Base-by-base conservation (phyloP, 2,329 filamentous ascomycete genomes). In the Ophiostoma tasmaniense region DNA sequence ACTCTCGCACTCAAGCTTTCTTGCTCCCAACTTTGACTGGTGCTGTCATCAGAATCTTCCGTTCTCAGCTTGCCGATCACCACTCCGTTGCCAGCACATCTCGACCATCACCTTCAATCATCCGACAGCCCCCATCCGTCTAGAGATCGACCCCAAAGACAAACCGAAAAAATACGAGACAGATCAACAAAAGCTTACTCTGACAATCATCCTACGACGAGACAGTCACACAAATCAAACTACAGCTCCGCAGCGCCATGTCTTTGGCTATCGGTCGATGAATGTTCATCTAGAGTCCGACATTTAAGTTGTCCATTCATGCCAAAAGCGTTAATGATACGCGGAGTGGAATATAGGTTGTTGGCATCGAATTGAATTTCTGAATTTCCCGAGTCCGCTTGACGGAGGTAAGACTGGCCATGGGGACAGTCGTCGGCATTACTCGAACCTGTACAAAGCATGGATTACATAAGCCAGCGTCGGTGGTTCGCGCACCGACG, bases 401-500 rank as follows among this genome's bases (percentile, higher is more conserved):
- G 37, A 39, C 13, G 10, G 37, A 39, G 37, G 8, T 39, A 39
- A 39, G 37, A 39, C 37, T 11, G 37, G 37, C 37, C 37, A 39
- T 39, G 37, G 13, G 37, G 37, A 39, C 37, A 39, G 13, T 39
- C 37, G 8, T 11, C 37, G 37, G 37, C 33, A 33, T 33, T 33
- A 33, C 33, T 33, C 33, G 33, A 4, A 39, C 13, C 10, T 39
- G 37, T n/a, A n/a, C n/a, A n/a, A n/a, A n/a, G 37, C 37, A 39
- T n/a, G 37, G 13, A 50, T 61, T 61, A 61, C 2, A 30, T 61
- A 30, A 61, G 17, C 14, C 55, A 30, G 0, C 1, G 30, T 61
- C 55, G 55, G 55, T 61, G 55, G 55, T 30, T 61, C 55, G 55
- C 55, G 55, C 55, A 25, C 55, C 55, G 55, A 61, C 25, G 8